Base-by-base conservation (phyloP, 805 yeast genomes). In the Ogataea populi-albae region DNA sequence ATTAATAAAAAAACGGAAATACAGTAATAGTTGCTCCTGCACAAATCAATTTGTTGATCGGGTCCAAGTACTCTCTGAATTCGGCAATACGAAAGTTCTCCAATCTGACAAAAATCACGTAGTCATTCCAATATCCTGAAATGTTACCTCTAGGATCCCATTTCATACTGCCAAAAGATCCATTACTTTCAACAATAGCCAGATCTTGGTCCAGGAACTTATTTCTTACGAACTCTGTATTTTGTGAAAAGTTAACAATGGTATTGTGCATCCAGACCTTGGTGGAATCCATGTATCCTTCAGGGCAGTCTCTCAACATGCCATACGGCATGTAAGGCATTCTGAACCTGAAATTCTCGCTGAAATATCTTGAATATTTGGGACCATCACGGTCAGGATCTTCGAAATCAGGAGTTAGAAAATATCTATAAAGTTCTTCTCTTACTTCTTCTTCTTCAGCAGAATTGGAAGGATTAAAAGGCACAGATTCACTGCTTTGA, bases 51-150 rank as follows among this genome's bases (percentile, higher is more conserved):
- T 34, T 34, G 21, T 34, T 28, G 5, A 29, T 22, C 4, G 38
- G 34, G 15, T 34, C 34, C 30, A 34, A 21, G 23, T 34, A 29
- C 20, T 34, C 38, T 22, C 38, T 18, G 20, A 11, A 34, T 17
- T 34, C 37, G 15, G 27, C 21, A 5, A 34, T 27, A 7, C 14
- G 25, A 18, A 27, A 27, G 20, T 34, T 21, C 11, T 29, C 12
- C 26, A 34, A 17, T 10, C 20, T 26, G 20, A 27, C 37, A 17
- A 34, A 34, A 5, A 27, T 29, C 14, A 34, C 37, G 21, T 34
- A 34, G 17, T 34, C 37, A 17, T 34, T 34, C 37, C 37, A 34
- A 16, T 34, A 34, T 4, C 35, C 35, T 4, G 35, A 32, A 5
- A 5, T 15, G 16, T 23, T 23, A 6, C 35, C 35, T 24, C 24